Base-by-base conservation (phyloP, 331 rosid genomes). In the Phaseolus coccineus region DNA sequence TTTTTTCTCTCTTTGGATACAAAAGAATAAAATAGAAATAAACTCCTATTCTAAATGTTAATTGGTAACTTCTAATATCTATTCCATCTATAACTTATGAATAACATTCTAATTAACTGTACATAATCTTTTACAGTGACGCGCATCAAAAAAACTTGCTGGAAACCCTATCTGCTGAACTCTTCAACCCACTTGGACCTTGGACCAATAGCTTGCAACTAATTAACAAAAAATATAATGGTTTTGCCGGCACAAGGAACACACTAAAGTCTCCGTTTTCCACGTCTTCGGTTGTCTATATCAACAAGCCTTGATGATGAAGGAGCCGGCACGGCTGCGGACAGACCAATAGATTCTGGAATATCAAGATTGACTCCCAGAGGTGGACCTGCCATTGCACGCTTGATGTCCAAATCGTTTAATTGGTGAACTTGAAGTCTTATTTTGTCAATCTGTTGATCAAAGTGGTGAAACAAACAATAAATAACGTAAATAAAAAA, bases 311-410 rank as follows among this genome's bases (percentile, higher is more conserved):
- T 90, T 39, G 90, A 78, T 6, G 91, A 81, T 13, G 96, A 86
- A 28, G 73, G 85, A 63, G 84, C 77, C 0, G 96, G 94, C 64
- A 80, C 25, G 3, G 92, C 87, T 44, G 93, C 82, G 5, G 90
- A 76, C 61, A 91, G 81, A 79, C 99, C 99, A 70, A 96, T 53
- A 30, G 99, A 96, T 90, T 91, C 99, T 44, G 98, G 98, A 77
- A 96, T 93, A 84, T 96, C 98, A 19, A 96, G 94, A 82, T 90
- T 85, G 64, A 79, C 84, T 19, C 84, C 86, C 81, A 80, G 71
- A 25, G 96, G 71, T 5, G 90, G 86, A 68, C 85, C 93, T 40
- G 87, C 85, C 79, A 81, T 82, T 73, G 89, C 83, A 35, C 87
- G 92, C 85, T 90, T 89, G 66, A 76, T 79, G 74, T 91, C 91